phyloP scores from a whole-genome alignment of 2,329 filamentous ascomycete genomes.

The Pleurostoma richardsiae region DNA sequence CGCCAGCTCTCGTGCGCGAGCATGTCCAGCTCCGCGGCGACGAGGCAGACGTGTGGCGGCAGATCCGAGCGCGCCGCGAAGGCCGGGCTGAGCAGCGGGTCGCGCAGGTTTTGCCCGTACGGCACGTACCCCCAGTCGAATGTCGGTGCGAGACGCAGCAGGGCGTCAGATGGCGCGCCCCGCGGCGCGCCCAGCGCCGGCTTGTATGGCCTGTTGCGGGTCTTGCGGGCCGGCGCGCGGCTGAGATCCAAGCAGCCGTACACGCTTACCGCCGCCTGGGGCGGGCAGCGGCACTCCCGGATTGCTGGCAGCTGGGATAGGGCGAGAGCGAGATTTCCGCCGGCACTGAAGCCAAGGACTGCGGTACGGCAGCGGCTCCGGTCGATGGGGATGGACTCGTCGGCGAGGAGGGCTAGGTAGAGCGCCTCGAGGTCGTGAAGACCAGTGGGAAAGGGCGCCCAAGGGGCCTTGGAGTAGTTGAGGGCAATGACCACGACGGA shows the following conservation, averaged over 20 bases:
- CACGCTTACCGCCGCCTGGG: constrained; percentile 31
- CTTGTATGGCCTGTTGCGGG: constrained; percentile 28
- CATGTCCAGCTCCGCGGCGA: constrained; percentile 40
- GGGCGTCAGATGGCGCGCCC: constrained; percentile 15
- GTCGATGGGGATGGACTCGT: constrained; percentile 40
- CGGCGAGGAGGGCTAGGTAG: constrained; percentile 32
- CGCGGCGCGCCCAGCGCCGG: constrained; percentile 20
- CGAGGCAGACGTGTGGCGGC: constrained; percentile 34
- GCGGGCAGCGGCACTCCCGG: constrained; percentile 10
- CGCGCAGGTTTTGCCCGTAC: constrained; percentile 21
- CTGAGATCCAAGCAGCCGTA: constrained; percentile 39
- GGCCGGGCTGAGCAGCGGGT: constrained; percentile 35
- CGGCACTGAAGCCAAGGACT: constrained; percentile 44
- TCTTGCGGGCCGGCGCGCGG: constrained; percentile 20
- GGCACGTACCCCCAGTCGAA: constrained; percentile 37
- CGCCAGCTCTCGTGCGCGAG: constrained; percentile 34
- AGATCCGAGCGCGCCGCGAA: constrained; percentile 24
- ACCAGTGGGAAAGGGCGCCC: constrained; percentile 34
- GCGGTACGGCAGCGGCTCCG: constrained; percentile 22
- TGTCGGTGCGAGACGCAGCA: constrained; percentile 17
- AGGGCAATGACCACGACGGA: constrained; percentile 39
- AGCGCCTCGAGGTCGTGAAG: constrained; percentile 40
- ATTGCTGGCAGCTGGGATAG: constrained; percentile 32
- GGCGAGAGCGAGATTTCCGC: constrained; percentile 40
- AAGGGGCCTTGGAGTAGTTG: constrained; percentile 43